Base-by-base conservation (phyloP, 2,329 filamentous ascomycete species). In the Aspergillus pseudotamarii region DNA sequence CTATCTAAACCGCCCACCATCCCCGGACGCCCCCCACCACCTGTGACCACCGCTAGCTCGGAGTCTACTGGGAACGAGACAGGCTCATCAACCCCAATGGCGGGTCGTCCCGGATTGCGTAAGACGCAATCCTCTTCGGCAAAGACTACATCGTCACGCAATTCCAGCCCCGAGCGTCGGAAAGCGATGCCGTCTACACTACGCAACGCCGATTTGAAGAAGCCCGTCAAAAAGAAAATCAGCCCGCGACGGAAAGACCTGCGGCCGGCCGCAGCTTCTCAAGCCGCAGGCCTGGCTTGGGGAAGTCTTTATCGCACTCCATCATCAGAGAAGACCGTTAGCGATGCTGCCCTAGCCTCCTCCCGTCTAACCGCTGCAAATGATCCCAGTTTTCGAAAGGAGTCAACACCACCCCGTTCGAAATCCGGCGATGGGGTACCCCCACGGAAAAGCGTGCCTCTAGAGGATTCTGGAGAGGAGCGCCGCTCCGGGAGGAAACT, bases 1-100 rank as follows among this genome's bases (percentile, higher is more conserved):
- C 82, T 96, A n/a, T 90, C 91, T n/a, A 88, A 89, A 61, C 91
- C 91, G 14, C 79, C 88, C 14, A 80, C 84, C 56, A 83, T 91
- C 28, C 86, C 87, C 30, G 82, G 84, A 34, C 70, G 75, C 60
- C 72, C 73, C 45, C 34, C 63, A 54, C 62, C 71, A 54, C 43
- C 59, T 11, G 50, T 68, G 6, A 64, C 68, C 30, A 70, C 68
- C 54, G 59, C 60, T 28, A 69, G 69, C 48, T 66, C 72, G 28
- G 71, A 75, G 1, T 65, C 70, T 6, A 58, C 66, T n/a, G 28
- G 62, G 14, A 50, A 59, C 10, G 64, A 65, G 16, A 26, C 51
- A 4, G 23, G 21, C 32, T 54, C 53, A 23, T 41, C 59, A 21
- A 53, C 4, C 28, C 10, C 30, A 65, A 34, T 60, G 68, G 58